A percentile compares a stretch with the other conserved stretches of the same genome.
These are phyloP conservation scores for Penstemon eatonii DNA, from an alignment of 257 asterid genomes.

Conservation along the genomic window DNA sequence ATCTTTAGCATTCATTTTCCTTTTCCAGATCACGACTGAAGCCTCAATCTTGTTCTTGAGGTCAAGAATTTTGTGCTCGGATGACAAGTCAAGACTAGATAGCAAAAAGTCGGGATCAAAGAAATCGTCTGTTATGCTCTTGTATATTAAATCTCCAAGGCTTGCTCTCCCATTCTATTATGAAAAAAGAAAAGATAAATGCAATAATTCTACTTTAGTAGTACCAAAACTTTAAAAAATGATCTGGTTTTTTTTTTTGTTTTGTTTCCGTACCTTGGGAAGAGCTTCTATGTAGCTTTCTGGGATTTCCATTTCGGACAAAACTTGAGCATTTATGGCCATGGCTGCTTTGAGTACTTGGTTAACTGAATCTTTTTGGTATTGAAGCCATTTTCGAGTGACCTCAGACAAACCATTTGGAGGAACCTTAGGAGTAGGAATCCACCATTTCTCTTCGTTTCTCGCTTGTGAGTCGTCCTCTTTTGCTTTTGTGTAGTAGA, in stretches of 20 bases:
- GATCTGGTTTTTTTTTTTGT: not conserved
- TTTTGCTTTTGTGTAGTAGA: constrained; percentile 49
- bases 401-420: constrained; percentile 64
- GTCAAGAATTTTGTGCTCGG: constrained; percentile 85
- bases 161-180: constrained; percentile 81
- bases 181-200: not conserved
- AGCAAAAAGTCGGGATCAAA: constrained; percentile 74
- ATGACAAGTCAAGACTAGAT: constrained; percentile 55
- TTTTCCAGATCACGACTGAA: constrained; percentile 77
- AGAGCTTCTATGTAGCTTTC: constrained; percentile 81
- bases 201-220: no score
- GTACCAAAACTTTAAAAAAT: not conserved
- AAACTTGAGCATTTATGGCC: constrained; percentile 80
- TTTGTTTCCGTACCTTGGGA: constrained; percentile 62
- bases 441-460: constrained; percentile 87
- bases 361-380: constrained; percentile 77
- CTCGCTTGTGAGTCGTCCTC: constrained; percentile 44
- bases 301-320: constrained; percentile 77
- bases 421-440: constrained; percentile 84
- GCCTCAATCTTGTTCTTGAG: constrained; percentile 89
- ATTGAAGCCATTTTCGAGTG: constrained; percentile 69
- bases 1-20: constrained; percentile 81
- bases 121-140: constrained; percentile 70
- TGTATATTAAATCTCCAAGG: constrained; percentile 82
- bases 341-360: constrained; percentile 93